Evolutionary conservation across 345 rosid species (phyloP), one percentile per base, ranked within the genome.

Genomic region (Eucalyptus pauciflora): DNA sequence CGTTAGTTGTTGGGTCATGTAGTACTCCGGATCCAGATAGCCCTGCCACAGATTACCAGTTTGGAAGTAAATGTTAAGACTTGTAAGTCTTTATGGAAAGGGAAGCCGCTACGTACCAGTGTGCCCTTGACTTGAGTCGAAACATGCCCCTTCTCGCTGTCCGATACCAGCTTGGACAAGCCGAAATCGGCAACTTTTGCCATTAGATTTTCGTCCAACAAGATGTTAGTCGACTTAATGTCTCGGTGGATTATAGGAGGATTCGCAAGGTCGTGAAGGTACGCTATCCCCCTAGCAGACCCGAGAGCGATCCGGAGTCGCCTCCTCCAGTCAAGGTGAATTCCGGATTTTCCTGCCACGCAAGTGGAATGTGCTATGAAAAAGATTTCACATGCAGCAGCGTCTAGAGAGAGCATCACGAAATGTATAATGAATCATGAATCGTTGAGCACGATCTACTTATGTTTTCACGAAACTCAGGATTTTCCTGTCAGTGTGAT

Each of bases 61-160:
- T 48, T 62, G 17, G 64, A 45, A 71, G 54, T 54, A 45, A 25
- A 71, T 25, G 41, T 83, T 29, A 27, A 27, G 10, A 29, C 49
- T 27, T 7, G 10, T 7, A 22, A 31, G 43, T 17, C 58, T 20
- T n/a, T 12, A 31, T 52, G 45, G 87, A 86, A 37, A 76, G 48
- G 83, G 83, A 41, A 76, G 48, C 48, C 8, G 48, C 83, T 76
- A 76, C 94, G 93, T 90, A 97, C 99, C 95, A 97, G 90, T 86
- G 99, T 98, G 93, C 99, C 99, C 91, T 98, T 98, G 85, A 98
- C 99, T 95, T 97, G 99, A 86, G 99, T 98, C 52, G 99, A 98
- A 86, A 98, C 99, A 90, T 98, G 99, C 60, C 99, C 99, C 89
- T 97, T 98, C 67, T 97, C 90, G 90, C 97, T 91, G 93, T 98